phyloP scores from a whole-genome alignment of 371 early-diverging fungal genomes.

The Conidiobolus coronatus region DNA sequence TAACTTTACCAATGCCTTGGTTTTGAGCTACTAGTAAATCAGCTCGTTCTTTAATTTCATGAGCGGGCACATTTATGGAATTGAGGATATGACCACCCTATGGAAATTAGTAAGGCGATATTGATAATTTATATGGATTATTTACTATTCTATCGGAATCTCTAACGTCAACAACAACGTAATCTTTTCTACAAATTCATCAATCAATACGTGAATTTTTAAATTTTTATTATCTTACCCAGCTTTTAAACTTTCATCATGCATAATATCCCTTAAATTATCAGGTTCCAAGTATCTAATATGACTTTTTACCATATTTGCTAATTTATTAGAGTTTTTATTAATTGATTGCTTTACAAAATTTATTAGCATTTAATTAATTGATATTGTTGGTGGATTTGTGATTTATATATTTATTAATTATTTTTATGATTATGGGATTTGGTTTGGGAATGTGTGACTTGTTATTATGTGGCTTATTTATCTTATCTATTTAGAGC shows the following conservation, averaged over 20 bases:
- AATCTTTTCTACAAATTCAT: slow-evolving; percentile 20
- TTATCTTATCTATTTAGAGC: too few species aligned
- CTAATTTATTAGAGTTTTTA: too few species aligned
- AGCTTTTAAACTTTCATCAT: slow-evolving; percentile 21
- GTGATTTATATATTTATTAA: too few species aligned
- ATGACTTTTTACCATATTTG: not conserved
- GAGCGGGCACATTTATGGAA: slow-evolving; percentile 48
- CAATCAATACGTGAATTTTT: not conserved
- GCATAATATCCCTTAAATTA: slow-evolving; percentile 26
- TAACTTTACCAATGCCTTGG: slow-evolving; percentile 29
- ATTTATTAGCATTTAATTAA: too few species aligned
- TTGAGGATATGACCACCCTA: slow-evolving; percentile 69
- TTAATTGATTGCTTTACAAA: too few species aligned
- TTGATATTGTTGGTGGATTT: too few species aligned
- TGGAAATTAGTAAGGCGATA: not conserved
- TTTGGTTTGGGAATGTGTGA: too few species aligned
- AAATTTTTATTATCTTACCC: slow-evolving; percentile 8
- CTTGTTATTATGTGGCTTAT: too few species aligned
- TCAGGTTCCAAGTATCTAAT: slow-evolving; percentile 16
- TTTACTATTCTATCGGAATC: slow-evolving; percentile 42
- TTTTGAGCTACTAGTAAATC: slow-evolving; percentile 22
- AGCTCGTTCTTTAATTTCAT: slow-evolving; percentile 21
- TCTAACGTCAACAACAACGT: slow-evolving; percentile 59
- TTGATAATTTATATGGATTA: not conserved
- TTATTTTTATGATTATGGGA: too few species aligned